These are phyloP conservation scores for Globisporangium uncinulatum DNA, from an alignment of 352 stramenopile species.

Conservation along the genomic window DNA sequence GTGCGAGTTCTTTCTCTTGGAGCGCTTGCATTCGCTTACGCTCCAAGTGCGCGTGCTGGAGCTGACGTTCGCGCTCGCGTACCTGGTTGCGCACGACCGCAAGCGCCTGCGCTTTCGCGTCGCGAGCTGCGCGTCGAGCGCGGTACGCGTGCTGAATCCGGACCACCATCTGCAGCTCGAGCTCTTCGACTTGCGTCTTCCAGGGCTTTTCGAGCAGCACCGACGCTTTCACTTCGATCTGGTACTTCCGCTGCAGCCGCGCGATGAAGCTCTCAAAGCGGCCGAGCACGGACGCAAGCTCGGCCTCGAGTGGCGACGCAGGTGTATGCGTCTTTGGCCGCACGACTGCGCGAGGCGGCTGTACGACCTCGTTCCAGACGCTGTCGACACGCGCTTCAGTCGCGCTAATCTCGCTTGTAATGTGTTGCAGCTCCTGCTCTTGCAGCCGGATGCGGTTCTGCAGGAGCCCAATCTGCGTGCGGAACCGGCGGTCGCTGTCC, in stretches of 20 bases:
- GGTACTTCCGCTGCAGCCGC: conserved; percentile 45
- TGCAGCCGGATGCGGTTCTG: conserved; percentile 52
- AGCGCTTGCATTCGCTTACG: conserved; percentile 46
- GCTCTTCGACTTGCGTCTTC: conserved; percentile 67
- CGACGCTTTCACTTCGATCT: conserved; percentile 53
- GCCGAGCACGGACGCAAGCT: conserved; percentile 49
- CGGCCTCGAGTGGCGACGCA: conserved; percentile 12
- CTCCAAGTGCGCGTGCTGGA: conserved; percentile 49
- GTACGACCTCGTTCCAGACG: conserved; percentile 53
- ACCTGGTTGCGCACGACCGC: conserved; percentile 48
- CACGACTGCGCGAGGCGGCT: background rate
- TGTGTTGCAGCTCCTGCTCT: conserved; percentile 56
- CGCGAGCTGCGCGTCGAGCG: conserved; percentile 24
- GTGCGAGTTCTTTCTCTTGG: conserved; percentile 48
- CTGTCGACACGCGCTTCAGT: conserved; percentile 47
- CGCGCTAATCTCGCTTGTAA: conserved; percentile 42
- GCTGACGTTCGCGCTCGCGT: conserved; percentile 37
- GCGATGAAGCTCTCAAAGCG: conserved; percentile 52
- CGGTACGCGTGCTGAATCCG: conserved; percentile 71
- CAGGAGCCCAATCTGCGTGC: conserved; percentile 48
- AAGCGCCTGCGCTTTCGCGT: conserved; percentile 40
- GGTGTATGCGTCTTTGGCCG: background rate
- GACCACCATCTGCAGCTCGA: conserved; percentile 59
- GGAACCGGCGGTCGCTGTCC: conserved; percentile 42
- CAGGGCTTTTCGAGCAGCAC: conserved; percentile 46